Base-by-base conservation (phyloP, 2,329 filamentous ascomycete species). In the Cercospora brassicicola region DNA sequence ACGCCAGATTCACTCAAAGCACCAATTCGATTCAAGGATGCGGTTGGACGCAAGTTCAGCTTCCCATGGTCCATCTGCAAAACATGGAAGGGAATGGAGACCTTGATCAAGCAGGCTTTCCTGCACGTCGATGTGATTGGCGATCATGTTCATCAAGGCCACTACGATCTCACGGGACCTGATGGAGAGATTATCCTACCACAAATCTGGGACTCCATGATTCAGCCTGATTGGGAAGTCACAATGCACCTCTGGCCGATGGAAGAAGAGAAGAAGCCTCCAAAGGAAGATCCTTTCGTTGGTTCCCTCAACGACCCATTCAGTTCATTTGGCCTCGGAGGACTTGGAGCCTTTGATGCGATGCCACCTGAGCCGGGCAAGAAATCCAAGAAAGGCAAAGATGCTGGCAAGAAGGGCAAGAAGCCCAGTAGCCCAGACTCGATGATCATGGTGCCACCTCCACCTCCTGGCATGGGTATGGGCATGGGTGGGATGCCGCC, bases 11-110 rank as follows among this genome's bases (percentile, higher is more conserved):
- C 84, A 65, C 84, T 84, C 72, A 91, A 92, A 78, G 84, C 89
- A 53, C 92, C 91, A 2, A 92, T 97, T 78, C 90, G 90, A 73
- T 96, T 96, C 82, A 96, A 96, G 80, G 94, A 97, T 78, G 93
- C 93, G 0, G 89, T 97, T 15, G 92, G 92, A 33, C 87, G 94
- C 72, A 97, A 96, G 79, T 97, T 96, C 79, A 95, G 89, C 80
- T 97, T 97, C 76, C 94, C 94, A 1, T 97, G 90, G 81, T 88
- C 94, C 71, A 79, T 96, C 31, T 97, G 93, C 79, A 88, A 89
- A 75, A 95, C 90, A 2, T 77, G 75, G 76, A 78, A 84, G 78
- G 82, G 82, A 39, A 84, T 84, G 82, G 81, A 84, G 70, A 76
- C 77, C 31, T 77, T 84, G 59, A 84, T 84, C 77, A 81, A 82